A percentile compares a stretch with the other conserved stretches of the same genome.
These are phyloP conservation scores for Stylosanthes scabra DNA, from an alignment of 331 rosid species.

Conservation along the genomic window DNA sequence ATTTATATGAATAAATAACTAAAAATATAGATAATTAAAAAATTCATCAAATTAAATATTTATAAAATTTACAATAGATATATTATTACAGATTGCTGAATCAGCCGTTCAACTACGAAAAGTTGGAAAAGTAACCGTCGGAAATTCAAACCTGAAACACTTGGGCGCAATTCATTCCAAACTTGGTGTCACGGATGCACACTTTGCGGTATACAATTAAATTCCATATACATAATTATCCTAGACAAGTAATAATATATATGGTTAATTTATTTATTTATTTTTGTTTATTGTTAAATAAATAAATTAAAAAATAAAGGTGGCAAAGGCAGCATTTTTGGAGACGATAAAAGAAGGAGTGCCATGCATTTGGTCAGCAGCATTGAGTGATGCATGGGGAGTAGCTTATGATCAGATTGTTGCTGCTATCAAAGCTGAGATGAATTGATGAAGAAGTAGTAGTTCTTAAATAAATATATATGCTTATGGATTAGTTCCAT, in stretches of 20 bases:
- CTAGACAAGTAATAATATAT: too few relatives aligned
- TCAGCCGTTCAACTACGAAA: conserved; percentile 81
- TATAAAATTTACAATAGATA: background rate
- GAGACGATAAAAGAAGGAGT: conserved; percentile 79
- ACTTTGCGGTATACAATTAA: conserved; percentile 64
- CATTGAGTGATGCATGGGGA: conserved; percentile 81
- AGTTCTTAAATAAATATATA: too few relatives aligned
- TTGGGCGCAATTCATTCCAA: conserved; percentile 67
- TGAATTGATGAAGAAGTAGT: conserved; percentile 44
- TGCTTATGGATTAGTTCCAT: too few relatives aligned
- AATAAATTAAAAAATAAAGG: conserved; percentile 38
- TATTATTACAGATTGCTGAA: conserved; percentile 60
- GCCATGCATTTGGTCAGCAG: conserved; percentile 82
- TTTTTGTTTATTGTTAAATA: too few relatives aligned
- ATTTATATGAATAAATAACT: too few relatives aligned
- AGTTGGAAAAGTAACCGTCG: conserved; percentile 71
- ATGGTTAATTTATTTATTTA: too few relatives aligned
- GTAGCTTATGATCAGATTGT: conserved; percentile 84
- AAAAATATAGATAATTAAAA: too few relatives aligned
- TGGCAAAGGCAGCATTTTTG: conserved; percentile 66
- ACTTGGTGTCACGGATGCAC: conserved; percentile 68
- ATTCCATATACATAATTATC: too few relatives aligned
- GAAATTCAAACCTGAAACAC: conserved; percentile 70
- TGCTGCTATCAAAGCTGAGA: conserved; percentile 75
- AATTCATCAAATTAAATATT: too few relatives aligned